These are phyloP conservation scores for Suhomyces sp. DNA, from an alignment of 805 yeast genomes.

Conservation along the genomic window DNA sequence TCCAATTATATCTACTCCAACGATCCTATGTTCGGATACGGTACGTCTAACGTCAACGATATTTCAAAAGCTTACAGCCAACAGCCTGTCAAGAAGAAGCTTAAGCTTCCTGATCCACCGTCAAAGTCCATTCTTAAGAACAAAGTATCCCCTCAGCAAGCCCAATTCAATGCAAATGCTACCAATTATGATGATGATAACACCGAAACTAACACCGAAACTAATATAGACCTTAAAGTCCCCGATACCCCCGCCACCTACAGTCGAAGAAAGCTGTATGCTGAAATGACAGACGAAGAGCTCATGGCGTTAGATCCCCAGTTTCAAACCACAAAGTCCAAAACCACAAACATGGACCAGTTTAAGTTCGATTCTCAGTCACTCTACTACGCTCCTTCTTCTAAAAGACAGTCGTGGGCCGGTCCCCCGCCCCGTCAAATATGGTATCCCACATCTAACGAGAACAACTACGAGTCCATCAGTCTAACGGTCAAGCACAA, in stretches of 20 bases:
- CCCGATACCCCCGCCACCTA: slow-evolving; percentile 4
- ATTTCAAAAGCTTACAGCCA: slow-evolving; percentile 14
- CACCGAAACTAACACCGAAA: slow-evolving; percentile 12
- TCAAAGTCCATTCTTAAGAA: slow-evolving; percentile 41
- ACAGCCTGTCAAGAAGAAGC: slow-evolving; percentile 12
- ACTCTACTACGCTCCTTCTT: slow-evolving; percentile 17
- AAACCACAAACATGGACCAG: slow-evolving; percentile 37
- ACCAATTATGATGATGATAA: slow-evolving; percentile 16
- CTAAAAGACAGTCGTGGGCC: slow-evolving; percentile 4
- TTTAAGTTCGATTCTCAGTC: slow-evolving; percentile 45
- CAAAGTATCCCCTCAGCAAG: slow-evolving; percentile 28
- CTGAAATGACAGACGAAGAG: slow-evolving; percentile 54
- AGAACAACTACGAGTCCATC: slow-evolving; percentile 35
- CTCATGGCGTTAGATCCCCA: slow-evolving; percentile 54
- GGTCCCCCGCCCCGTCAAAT: slow-evolving; percentile 8
- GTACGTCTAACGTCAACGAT: slow-evolving; percentile 16
- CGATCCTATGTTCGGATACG: slow-evolving; percentile 21
- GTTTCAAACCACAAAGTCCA: slow-evolving; percentile 35
- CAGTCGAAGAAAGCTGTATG: slow-evolving; percentile 42
- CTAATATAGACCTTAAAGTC: slow-evolving; percentile 2
- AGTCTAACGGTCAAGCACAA: slow-evolving; percentile 46
- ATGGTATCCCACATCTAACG: slow-evolving; percentile 31
- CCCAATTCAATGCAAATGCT: slow-evolving; percentile 14
- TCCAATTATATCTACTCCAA: slow-evolving; percentile 5
- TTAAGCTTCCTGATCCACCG: slow-evolving; percentile 31